phyloP scores from a whole-genome alignment of 345 rosid genomes.

The Aquilaria yunnanensis region DNA sequence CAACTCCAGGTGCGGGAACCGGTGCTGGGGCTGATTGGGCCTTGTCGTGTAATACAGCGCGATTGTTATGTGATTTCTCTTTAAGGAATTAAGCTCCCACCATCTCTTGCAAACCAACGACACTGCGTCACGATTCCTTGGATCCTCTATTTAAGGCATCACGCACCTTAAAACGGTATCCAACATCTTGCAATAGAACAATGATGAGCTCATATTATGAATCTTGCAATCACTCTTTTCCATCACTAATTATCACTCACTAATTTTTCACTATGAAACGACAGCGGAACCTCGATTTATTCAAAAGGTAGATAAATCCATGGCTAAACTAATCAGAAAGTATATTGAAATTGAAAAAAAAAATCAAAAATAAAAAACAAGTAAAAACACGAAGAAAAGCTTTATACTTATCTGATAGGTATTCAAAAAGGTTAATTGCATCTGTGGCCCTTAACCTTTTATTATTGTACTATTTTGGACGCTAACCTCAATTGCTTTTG shows the following conservation, averaged over 20 bases:
- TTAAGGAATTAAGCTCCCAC: slow-evolving; percentile 70
- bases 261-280: too few relatives aligned
- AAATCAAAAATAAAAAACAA: background rate
- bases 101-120: slow-evolving; percentile 74
- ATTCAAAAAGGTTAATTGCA: too few relatives aligned
- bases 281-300: too few relatives aligned
- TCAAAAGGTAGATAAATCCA: too few relatives aligned
- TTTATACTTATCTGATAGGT: too few relatives aligned
- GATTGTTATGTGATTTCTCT: slow-evolving; percentile 78
- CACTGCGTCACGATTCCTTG: slow-evolving; percentile 67
- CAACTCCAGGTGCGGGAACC: slow-evolving; percentile 67
- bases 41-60: slow-evolving; percentile 72
- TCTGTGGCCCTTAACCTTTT: too few relatives aligned
- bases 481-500: too few relatives aligned
- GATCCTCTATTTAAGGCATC: slow-evolving; percentile 63
- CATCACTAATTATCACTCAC: slow-evolving; percentile 13
- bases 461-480: too few relatives aligned
- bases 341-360: too few relatives aligned
- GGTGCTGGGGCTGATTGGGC: slow-evolving; percentile 51
- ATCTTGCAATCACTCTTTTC: slow-evolving; percentile 30
- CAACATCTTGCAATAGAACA: slow-evolving; percentile 11
- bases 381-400: background rate
- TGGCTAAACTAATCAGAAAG: too few relatives aligned
- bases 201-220: slow-evolving; percentile 12
- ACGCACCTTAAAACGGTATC: slow-evolving; percentile 58